Conservation (phyloP, 805 yeast species). For the Candida silvatica region DNA sequence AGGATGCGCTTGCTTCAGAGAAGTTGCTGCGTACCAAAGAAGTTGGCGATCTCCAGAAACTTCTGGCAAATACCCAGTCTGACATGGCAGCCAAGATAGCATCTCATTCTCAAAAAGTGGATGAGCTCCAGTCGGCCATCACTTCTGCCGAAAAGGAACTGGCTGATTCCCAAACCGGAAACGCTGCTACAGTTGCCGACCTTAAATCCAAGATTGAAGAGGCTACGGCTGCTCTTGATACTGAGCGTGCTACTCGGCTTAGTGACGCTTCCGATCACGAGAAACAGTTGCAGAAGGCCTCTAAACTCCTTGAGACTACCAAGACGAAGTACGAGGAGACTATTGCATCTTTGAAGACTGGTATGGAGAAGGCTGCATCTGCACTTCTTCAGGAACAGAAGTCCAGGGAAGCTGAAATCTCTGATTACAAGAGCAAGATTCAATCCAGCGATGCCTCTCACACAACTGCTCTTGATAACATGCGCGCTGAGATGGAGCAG, state of each 20-base stretch:
- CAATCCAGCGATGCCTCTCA: too few relatives aligned
- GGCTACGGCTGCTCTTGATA: too few relatives aligned
- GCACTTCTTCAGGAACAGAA: not conserved
- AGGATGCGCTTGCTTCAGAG: too few relatives aligned
- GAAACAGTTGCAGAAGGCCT: too few relatives aligned
- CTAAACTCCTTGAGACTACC: too few relatives aligned
- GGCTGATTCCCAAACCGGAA: not conserved
- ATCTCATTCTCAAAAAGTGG: not conserved
- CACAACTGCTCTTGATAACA: not conserved
- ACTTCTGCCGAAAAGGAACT: too few relatives aligned
- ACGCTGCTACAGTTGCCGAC: not conserved
- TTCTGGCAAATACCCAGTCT: not conserved
- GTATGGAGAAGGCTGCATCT: not conserved
- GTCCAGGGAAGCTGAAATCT: too few relatives aligned
- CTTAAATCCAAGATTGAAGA: not conserved
- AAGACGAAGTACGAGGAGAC: too few relatives aligned
- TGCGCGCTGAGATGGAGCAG: not conserved
- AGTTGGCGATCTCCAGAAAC: too few relatives aligned
- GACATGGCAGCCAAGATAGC: not conserved
- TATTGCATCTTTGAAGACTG: not conserved
- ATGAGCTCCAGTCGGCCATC: not conserved
- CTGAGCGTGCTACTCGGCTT: not conserved
- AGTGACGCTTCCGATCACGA: not conserved
- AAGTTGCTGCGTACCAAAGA: too few relatives aligned
- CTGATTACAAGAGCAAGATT: too few relatives aligned